Evolutionary conservation across 768 basidiomycete genomes (phyloP), one percentile per base, ranked within the genome.

Genomic region (Boletus vermiculosoides): DNA sequence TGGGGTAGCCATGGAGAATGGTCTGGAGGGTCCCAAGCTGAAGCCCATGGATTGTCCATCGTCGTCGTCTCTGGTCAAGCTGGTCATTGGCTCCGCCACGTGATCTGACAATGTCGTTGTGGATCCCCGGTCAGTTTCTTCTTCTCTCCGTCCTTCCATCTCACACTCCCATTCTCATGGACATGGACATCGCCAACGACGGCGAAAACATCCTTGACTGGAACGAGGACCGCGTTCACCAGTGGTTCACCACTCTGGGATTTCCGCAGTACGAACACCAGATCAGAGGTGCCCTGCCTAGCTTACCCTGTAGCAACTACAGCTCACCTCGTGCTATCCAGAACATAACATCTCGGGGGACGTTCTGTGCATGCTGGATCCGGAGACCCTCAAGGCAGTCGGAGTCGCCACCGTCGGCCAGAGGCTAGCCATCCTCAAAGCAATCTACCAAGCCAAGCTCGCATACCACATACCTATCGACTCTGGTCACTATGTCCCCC

Each of bases 311-410:
- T 61, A 52, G 6, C 34, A 39, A 22, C 47, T 33, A 22, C 30
- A 31, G 48, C 57, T 58, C 53, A 61, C 52, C 31, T 4, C 41
- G 41, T 61, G 36, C 45, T 36, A 41, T 37, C 18, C 52, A 96
- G 96, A 94, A 69, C 90, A 99, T 72, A 88, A 84, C 60, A 92
- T 99, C 61, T 88, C 88, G 18, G 97, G 97, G 54, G 94, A 98
- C 60, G 85, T 92, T 2, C 81, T 99, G 8, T 85, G 88, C 60
- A 77, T 90, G 64, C 80, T 98, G 47, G 90, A 94, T 69, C 80
- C 85, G n/a, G 90, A 94, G 23, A 74, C 83, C 2, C 83, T 99
- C 61, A 92, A 90, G 72, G 86, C 90, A 42, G 77, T 98, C 54
- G 97, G 97, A 9, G 82, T 99, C 42, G 69, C 82, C n/a, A 92